Base-by-base conservation (phyloP, 176 grass and related monocot genomes). In the Alopecurus myosuroides region DNA sequence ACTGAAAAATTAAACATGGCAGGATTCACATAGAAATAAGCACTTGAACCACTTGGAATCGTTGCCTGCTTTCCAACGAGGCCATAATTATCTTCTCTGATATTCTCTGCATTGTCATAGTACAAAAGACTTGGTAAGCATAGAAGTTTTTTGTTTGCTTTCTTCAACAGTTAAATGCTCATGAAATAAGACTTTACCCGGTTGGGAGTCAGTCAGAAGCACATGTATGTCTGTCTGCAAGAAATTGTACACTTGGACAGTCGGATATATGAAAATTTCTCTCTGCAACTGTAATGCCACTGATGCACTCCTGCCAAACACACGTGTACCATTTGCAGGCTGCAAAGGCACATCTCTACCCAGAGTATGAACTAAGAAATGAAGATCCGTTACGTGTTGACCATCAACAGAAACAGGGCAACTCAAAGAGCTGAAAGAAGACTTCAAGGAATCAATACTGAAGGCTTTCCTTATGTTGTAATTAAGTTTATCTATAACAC, bases 1-100 rank as follows among this genome's bases (percentile, higher is more conserved):
- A 93, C 89, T 53, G 81, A 89, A 39, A 93, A 91, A 80, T 80
- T 81, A 79, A 97, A 91, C 67, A 77, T 69, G 69, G 84, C 82
- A 71, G 91, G 94, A 70, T 97, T 93, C 75, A 87, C 88, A 89
- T 97, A 93, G 68, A 97, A 97, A 88, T 88, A 93, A 87, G 94
- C 79, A 84, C 84, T 93, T 80, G 86, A 91, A 84, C 88, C 91
- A 80, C 77, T 89, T 45, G 78, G 36, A 87, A 97, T 91, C 1
- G 52, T 80, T 71, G 91, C 58, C 55, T 93, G 84, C 84, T 92
- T 92, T 37, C 94, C 91, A 76, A 91, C 69, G 68, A 48, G 82
- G 23, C 76, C 65, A 58, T 71, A 89, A 41, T 82, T 64, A 81
- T 83, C 69, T 57, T 83, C 83, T 75, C 52, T 77, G 48, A 15